Evolutionary conservation across 1,139 yeast genomes (phyloP).

Genomic region (Hyphopichia burtonii): DNA sequence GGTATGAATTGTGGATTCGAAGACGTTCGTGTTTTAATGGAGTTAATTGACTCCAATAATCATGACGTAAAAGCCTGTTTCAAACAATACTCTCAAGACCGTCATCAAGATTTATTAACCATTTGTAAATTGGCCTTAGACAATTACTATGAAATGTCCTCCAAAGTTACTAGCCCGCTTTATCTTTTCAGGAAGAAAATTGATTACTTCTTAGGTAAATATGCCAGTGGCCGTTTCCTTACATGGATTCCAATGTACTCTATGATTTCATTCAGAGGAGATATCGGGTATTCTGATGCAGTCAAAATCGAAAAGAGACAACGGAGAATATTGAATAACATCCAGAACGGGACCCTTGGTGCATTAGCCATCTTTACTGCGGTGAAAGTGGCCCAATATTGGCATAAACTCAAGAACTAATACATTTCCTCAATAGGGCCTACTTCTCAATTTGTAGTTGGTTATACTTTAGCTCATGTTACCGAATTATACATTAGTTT

Average conservation of each 20-base stretch:
- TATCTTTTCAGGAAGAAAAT: conserved; percentile 66
- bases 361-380: conserved; percentile 15
- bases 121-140: conserved; percentile 77
- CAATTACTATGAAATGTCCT: conserved; percentile 87
- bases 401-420: conserved; percentile 11
- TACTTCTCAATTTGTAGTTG: no score
- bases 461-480: no score
- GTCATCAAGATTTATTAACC: conserved; percentile 70
- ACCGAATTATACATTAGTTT: no score
- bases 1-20: conserved; percentile 98
- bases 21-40: conserved; percentile 71
- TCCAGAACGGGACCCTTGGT: conserved; percentile 23
- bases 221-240: conserved; percentile 41
- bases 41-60: conserved; percentile 45
- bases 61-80: conserved; percentile 54
- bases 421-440: no score
- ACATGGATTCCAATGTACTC: conserved; percentile 86
- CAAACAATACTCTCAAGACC: conserved; percentile 49
- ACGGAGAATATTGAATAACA: conserved; percentile 35
- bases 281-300: conserved; percentile 75
- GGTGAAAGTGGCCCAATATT: conserved; percentile 17
- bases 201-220: conserved; percentile 62
- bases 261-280: conserved; percentile 88
- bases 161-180: conserved; percentile 65
- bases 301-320: conserved; percentile 54